Base-by-base conservation (phyloP, 2,329 filamentous ascomycete genomes). In the Hyphodiscus sp. region DNA sequence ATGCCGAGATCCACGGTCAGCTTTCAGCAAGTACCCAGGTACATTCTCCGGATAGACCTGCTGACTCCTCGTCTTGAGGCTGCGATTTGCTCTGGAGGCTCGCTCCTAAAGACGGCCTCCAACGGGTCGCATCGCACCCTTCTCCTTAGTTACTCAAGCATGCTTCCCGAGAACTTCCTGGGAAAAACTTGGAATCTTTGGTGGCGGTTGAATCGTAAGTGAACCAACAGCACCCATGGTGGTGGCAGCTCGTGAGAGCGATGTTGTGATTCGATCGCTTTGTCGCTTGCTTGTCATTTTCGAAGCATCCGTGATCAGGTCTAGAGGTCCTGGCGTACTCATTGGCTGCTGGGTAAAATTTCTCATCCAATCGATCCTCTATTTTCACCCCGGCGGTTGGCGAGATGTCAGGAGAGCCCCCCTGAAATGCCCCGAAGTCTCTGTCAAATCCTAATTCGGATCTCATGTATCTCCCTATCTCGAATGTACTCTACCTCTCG, bases 21-120 rank as follows among this genome's bases (percentile, higher is more conserved):
- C 60, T 63, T 63, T 61, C 61, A 65, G 63, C 63, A 29, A 47
- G 50, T 55, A 54, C 54, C 52, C 41, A 42, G 55, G 52, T 57
- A 50, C 57, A 38, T 53, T 38, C 33, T 43, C 11, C 47, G 41
- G 20, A 41, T 44, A 52, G 51, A n/a, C 49, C 55, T 52, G 47
- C 56, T 61, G 61, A 58, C 56, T 53, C 38, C 26, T 41, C 20
- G 16, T n/a, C n/a, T 20, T 20, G 20, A 33, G 19, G 16, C 42
- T 42, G 18, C 56, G 43, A 56, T 60, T 56, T 60, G 54, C 48
- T 30, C 30, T 33, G 33, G 33, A 38, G 33, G 33, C 33, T 48
- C 45, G 41, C 48, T 15, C 33, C 33, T 26, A 38, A 38, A 13
- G 33, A 5, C 2, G 52, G 53, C 51, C 52, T 47, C 41, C 47